phyloP scores from a whole-genome alignment of 176 grass and related monocot genomes.

The Carex parvula region DNA sequence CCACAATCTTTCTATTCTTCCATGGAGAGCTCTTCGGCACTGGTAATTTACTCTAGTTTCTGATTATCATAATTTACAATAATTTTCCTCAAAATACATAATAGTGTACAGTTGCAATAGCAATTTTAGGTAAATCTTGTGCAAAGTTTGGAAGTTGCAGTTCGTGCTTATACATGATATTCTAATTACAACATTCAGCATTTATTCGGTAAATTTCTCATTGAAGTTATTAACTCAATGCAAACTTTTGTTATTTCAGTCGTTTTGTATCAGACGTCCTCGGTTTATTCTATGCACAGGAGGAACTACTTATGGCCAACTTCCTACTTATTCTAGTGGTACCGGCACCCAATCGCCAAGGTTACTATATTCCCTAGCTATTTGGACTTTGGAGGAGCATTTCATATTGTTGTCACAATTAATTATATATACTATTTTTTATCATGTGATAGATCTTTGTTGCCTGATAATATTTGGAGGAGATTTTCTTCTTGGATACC shows the following conservation, averaged over 20 bases:
- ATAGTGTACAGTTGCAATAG: not conserved
- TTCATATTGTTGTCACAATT: not conserved
- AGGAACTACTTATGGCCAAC: slow-evolving; percentile 82
- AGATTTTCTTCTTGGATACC: slow-evolving; percentile 92
- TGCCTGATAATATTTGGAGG: slow-evolving; percentile 74
- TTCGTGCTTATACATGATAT: not conserved
- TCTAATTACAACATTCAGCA: not conserved
- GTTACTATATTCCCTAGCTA: slow-evolving; percentile 35
- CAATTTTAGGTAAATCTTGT: not conserved
- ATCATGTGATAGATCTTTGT: slow-evolving; percentile 46
- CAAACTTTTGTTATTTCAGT: slow-evolving; percentile 43
- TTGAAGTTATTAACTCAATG: not conserved
- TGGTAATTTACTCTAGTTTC: slow-evolving; percentile 43
- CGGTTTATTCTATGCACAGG: slow-evolving; percentile 93
- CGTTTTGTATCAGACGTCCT: slow-evolving; percentile 72
- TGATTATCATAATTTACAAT: not conserved
- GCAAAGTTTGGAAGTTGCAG: not conserved
- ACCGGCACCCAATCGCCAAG: slow-evolving; percentile 47
- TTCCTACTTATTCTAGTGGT: slow-evolving; percentile 67
- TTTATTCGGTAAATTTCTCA: not conserved
- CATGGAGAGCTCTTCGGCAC: slow-evolving; percentile 65
- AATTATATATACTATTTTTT: slow-evolving; percentile 10
- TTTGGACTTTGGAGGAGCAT: slow-evolving; percentile 29
- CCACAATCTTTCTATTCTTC: slow-evolving; percentile 79
- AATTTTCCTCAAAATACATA: not conserved